Percentiles rank a stretch among this genome's conserved stretches.
Evolutionary conservation across 83 land plant species (phyloP).

Genomic region (Picea abies): DNA sequence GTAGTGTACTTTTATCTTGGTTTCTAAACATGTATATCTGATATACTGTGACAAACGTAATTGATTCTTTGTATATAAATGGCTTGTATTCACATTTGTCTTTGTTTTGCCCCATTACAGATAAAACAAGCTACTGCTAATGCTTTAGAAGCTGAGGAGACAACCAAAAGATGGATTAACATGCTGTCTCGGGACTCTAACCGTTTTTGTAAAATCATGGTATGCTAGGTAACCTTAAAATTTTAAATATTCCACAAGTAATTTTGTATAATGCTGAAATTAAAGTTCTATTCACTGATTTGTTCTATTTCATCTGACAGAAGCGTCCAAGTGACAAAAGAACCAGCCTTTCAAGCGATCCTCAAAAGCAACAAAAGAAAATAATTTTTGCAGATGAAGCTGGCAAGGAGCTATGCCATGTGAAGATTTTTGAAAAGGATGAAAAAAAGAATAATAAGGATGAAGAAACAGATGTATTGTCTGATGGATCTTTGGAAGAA

Average conservation of each 20-base stretch:
- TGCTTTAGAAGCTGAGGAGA: slow-evolving; percentile 42
- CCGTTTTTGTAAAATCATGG: slow-evolving; percentile 81
- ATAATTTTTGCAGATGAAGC: slow-evolving; percentile 73
- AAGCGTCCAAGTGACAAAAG: neutral
- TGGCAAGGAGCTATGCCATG: slow-evolving; percentile 65
- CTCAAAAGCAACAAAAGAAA: slow-evolving; percentile 34
- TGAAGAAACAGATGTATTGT: neutral
- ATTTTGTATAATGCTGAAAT: neutral
- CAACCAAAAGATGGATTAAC: slow-evolving; percentile 48
- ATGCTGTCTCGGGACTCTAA: slow-evolving; percentile 68
- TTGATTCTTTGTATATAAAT: neutral
- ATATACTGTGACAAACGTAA: neutral
- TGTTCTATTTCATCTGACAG: slow-evolving; percentile 2
- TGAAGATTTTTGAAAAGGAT: slow-evolving; percentile 44
- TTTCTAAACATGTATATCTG: neutral
- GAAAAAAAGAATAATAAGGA: neutral
- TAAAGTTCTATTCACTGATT: neutral
- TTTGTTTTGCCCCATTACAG: slow-evolving; percentile 3
- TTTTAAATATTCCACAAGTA: neutral
- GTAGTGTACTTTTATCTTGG: neutral
- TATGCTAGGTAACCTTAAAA: neutral
- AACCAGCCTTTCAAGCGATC: neutral
- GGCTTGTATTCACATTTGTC: neutral
- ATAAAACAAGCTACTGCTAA: slow-evolving; percentile 24
- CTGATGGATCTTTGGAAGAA: neutral